Percentiles rank a stretch among this genome's conserved stretches.
Evolutionary conservation across 2,329 filamentous ascomycete genomes (phyloP).

Genomic region (Trichocomaceae sp.): DNA sequence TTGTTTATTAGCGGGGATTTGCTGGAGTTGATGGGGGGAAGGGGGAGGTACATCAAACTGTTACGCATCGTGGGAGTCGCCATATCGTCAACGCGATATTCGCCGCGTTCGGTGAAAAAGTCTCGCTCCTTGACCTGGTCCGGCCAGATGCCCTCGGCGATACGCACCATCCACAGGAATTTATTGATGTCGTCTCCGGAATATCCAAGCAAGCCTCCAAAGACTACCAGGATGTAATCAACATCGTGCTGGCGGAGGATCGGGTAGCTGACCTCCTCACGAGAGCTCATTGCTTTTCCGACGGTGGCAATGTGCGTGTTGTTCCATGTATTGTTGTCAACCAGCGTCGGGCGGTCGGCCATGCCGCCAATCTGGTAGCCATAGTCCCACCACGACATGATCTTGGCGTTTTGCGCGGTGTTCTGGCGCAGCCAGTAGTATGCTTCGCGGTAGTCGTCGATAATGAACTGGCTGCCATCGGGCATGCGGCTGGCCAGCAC

Average conservation of each 20-base stretch:
- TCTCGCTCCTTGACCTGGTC: slow-evolving; percentile 95
- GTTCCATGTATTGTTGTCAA: slow-evolving; percentile 99
- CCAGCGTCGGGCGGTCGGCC: slow-evolving; percentile 92
- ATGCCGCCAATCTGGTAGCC: slow-evolving; percentile 99
- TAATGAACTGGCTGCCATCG: slow-evolving; percentile 95
- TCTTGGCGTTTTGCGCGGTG: slow-evolving; percentile 87
- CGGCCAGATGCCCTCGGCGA: slow-evolving; percentile 99
- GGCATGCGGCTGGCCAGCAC: slow-evolving; percentile 87
- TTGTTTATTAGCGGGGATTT: not conserved
- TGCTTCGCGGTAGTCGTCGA: slow-evolving; percentile 97
- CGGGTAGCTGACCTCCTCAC: slow-evolving; percentile 95
- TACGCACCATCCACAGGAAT: slow-evolving; percentile 99
- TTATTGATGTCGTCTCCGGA: slow-evolving; percentile 99
- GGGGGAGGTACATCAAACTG: slow-evolving; percentile 74
- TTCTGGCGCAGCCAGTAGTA: slow-evolving; percentile 99
- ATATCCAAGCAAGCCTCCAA: slow-evolving; percentile 91
- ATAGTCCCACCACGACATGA: slow-evolving; percentile 99
- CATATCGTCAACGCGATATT: slow-evolving; percentile 89
- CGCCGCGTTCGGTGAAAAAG: slow-evolving; percentile 88
- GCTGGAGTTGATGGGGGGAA: not conserved
- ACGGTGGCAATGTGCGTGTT: slow-evolving; percentile 99
- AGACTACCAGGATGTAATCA: slow-evolving; percentile 96
- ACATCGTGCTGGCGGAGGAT: slow-evolving; percentile 99
- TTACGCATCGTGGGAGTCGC: slow-evolving; percentile 98
- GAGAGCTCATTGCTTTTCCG: slow-evolving; percentile 96